A percentile compares a stretch with the other conserved stretches of the same genome.
Evolutionary conservation across 495 filamentous ascomycete species (phyloP).

Genomic region (Sphaerosporella brunnea): DNA sequence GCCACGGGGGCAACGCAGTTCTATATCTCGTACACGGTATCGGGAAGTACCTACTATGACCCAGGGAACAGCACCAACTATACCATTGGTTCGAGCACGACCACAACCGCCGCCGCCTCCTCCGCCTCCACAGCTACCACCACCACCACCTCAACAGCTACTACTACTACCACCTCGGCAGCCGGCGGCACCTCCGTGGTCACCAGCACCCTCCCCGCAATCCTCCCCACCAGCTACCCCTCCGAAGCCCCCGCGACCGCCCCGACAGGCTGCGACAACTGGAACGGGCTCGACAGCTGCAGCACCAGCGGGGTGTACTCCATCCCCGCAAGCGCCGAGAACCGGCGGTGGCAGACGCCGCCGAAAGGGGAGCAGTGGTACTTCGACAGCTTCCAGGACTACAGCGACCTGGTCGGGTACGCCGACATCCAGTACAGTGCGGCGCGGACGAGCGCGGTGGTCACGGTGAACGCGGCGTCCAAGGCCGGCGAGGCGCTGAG

Average conservation of each 20-base stretch:
- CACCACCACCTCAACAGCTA: not conserved
- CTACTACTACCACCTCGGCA: conserved; percentile 1
- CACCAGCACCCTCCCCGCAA: conserved; percentile 14
- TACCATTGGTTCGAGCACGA: conserved; percentile 2
- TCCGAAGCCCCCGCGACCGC: conserved; percentile 13
- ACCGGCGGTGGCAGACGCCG: conserved; percentile 27
- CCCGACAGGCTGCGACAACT: conserved; percentile 23
- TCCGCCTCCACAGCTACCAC: not conserved
- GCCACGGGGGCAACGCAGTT: conserved; percentile 26
- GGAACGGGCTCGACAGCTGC: conserved; percentile 24
- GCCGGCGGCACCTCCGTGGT: conserved; percentile 9
- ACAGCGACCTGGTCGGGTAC: conserved; percentile 25
- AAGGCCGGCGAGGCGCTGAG: conserved; percentile 18
- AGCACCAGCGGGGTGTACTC: conserved; percentile 7
- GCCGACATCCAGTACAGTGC: conserved; percentile 27
- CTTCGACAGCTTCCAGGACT: conserved; percentile 17
- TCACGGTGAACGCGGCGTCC: conserved; percentile 26
- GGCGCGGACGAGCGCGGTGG: conserved; percentile 18
- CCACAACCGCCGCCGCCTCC: conserved; percentile 5
- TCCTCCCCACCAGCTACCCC: conserved; percentile 16
- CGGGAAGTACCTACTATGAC: conserved; percentile 25
- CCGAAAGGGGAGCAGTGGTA: conserved; percentile 17
- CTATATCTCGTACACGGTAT: conserved; percentile 25
- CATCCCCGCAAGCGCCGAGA: conserved; percentile 17
- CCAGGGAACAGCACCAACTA: conserved; percentile 23